These are phyloP conservation scores for Xylaria longipes DNA, from an alignment of 495 filamentous ascomycete genomes.

Conservation along the genomic window DNA sequence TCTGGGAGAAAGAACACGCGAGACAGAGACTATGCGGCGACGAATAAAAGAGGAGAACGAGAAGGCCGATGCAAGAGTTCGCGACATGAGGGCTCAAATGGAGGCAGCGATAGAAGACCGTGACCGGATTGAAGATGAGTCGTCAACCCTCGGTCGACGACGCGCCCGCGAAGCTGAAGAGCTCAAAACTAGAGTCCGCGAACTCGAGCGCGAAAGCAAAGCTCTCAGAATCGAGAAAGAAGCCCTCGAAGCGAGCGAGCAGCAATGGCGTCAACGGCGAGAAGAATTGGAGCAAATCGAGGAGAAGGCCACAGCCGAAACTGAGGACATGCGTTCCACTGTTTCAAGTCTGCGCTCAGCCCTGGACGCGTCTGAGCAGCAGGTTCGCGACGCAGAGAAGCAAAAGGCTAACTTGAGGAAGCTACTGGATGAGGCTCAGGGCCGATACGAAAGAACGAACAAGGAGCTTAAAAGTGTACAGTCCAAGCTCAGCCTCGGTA, in stretches of 20 bases:
- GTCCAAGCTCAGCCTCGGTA: conserved; percentile 42
- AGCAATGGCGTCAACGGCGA: conserved; percentile 68
- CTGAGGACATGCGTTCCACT: conserved; percentile 73
- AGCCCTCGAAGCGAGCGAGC: conserved; percentile 67
- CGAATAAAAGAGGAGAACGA: conserved; percentile 86
- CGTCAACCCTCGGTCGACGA: conserved; percentile 74
- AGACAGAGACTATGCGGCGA: conserved; percentile 93
- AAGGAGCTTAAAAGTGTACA: conserved; percentile 62
- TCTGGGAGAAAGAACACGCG: conserved; percentile 89
- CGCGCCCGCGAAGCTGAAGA: conserved; percentile 87
- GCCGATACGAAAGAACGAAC: conserved; percentile 77
- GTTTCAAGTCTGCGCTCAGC: conserved; percentile 80
- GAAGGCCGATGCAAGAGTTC: conserved; percentile 75
- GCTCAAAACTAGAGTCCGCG: conserved; percentile 74
- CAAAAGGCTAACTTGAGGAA: conserved; percentile 78
- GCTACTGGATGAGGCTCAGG: conserved; percentile 76
- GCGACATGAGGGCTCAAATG: conserved; percentile 89
- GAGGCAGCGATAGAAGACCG: conserved; percentile 89
- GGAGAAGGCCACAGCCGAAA: conserved; percentile 71
- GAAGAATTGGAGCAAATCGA: conserved; percentile 76
- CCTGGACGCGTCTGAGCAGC: conserved; percentile 85
- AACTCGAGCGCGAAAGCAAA: conserved; percentile 77
- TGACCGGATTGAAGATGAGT: conserved; percentile 90
- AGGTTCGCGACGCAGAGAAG: conserved; percentile 79
- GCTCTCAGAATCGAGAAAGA: conserved; percentile 75